Conservation (phyloP, 345 rosid genomes). For the Brassica cretica region DNA sequence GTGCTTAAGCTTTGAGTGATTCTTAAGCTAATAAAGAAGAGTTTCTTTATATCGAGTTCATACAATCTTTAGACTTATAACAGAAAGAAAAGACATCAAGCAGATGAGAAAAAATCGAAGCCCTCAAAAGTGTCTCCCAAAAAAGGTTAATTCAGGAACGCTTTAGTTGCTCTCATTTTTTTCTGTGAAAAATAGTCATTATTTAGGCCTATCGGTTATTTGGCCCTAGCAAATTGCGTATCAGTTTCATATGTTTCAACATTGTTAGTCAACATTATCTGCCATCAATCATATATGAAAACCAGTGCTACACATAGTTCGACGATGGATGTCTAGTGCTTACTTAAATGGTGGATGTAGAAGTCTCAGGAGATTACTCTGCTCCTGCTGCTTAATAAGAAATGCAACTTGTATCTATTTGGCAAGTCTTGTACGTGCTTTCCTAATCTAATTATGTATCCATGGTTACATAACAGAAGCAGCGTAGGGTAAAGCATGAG, state of each 20-base stretch:
- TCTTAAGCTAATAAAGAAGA: too few species aligned
- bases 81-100: slow-evolving; percentile 24
- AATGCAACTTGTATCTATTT: slow-evolving; percentile 1
- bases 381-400: neutral
- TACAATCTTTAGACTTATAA: too few species aligned
- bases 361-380: slow-evolving; percentile 3
- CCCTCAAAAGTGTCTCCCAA: slow-evolving; percentile 28
- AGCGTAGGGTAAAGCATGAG: slow-evolving; percentile 12
- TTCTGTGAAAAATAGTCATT: neutral
- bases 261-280: neutral
- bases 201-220: neutral
- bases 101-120: slow-evolving; percentile 8
- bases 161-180: slow-evolving; percentile 9
- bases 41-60: too few species aligned
- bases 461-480: slow-evolving; percentile 45
- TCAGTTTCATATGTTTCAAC: slow-evolving; percentile 19
- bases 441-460: slow-evolving; percentile 1
- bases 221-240: slow-evolving; percentile 1
- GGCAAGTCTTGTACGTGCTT: neutral
- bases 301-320: neutral
- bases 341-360: too few species aligned
- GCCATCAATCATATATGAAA: neutral
- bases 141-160: slow-evolving; percentile 46
- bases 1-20: too few species aligned
- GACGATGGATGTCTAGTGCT: too few species aligned